Conservation (phyloP, 495 filamentous ascomycete genomes). For the Bacidia rubella region DNA sequence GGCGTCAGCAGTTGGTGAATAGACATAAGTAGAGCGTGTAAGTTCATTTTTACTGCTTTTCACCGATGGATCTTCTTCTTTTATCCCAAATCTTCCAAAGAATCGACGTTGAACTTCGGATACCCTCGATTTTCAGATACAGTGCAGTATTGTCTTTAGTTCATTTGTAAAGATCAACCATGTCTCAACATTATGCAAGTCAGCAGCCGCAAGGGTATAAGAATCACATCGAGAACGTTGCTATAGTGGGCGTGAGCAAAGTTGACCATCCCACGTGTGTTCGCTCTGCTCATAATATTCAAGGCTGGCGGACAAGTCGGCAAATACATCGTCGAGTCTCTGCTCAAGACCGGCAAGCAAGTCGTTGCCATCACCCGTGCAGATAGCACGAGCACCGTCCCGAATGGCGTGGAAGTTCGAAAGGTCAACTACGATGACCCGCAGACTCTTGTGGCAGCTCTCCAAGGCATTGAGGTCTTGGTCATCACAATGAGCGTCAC, state of each 20-base stretch:
- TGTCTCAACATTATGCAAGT: constrained; percentile 11
- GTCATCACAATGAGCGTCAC: constrained; percentile 41
- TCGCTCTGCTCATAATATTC: constrained; percentile 20
- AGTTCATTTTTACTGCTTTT: too few relatives aligned
- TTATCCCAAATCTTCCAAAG: too few relatives aligned
- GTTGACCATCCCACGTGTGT: constrained; percentile 11
- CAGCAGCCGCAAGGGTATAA: constrained; percentile 21
- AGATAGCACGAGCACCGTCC: constrained; percentile 27
- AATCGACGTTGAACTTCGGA: too few relatives aligned
- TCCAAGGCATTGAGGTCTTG: constrained; percentile 41
- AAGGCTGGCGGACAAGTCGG: constrained; percentile 42
- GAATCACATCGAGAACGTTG: constrained; percentile 33
- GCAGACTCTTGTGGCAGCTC: constrained; percentile 30
- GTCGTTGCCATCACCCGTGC: constrained; percentile 40
- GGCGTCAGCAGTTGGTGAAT: too few relatives aligned
- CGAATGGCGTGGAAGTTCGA: constrained; percentile 29
- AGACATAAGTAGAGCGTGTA: too few relatives aligned
- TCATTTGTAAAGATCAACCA: too few relatives aligned
- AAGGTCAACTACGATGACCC: constrained; percentile 36
- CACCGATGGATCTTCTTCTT: too few relatives aligned
- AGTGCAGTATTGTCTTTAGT: too few relatives aligned
- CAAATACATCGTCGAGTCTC: constrained; percentile 33
- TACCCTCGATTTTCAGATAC: too few relatives aligned
- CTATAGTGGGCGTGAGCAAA: constrained; percentile 31
- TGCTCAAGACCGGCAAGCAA: constrained; percentile 37